phyloP scores from a whole-genome alignment of 345 rosid genomes.

The Syzygium grande region DNA sequence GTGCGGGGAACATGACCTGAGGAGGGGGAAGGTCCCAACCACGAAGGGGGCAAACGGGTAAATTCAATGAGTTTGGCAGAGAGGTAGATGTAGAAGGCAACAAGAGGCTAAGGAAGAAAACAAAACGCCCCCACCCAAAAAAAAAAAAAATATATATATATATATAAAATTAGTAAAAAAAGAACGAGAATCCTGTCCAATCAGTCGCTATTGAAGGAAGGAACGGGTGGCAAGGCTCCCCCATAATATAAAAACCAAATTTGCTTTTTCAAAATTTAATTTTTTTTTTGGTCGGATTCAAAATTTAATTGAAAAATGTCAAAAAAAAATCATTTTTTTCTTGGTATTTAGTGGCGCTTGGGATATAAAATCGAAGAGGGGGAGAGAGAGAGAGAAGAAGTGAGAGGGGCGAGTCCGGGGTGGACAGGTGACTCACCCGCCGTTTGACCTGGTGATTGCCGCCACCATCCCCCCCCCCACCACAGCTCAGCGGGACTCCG shows the following conservation, averaged over 20 bases:
- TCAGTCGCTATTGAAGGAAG: conserved; percentile 13
- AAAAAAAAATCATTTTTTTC: neutral
- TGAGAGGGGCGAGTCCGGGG: neutral
- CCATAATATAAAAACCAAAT: neutral
- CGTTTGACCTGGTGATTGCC: neutral
- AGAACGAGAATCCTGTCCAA: conserved; percentile 12
- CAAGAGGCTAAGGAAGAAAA: conserved; percentile 6
- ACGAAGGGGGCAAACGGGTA: conserved; percentile 1
- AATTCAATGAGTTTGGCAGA: neutral
- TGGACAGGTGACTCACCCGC: neutral
- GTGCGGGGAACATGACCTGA: neutral
- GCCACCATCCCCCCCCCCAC: neutral
- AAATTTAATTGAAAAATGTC: neutral
- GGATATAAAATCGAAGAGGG: neutral
- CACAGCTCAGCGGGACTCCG: neutral
- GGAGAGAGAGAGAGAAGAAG: neutral
- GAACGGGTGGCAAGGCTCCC: conserved; percentile 1
- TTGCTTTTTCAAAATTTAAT: neutral
- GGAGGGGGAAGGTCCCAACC: neutral
- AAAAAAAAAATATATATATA: fast-evolving
- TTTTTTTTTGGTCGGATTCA: no score
- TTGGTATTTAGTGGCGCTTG: neutral
- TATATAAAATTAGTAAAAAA: neutral
- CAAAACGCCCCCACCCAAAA: neutral
- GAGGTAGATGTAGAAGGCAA: conserved; percentile 6